Percentiles rank a stretch among this genome's conserved stretches.
Evolutionary conservation across 495 filamentous ascomycete species (phyloP).

Genomic region (Aspergillus wentii): DNA sequence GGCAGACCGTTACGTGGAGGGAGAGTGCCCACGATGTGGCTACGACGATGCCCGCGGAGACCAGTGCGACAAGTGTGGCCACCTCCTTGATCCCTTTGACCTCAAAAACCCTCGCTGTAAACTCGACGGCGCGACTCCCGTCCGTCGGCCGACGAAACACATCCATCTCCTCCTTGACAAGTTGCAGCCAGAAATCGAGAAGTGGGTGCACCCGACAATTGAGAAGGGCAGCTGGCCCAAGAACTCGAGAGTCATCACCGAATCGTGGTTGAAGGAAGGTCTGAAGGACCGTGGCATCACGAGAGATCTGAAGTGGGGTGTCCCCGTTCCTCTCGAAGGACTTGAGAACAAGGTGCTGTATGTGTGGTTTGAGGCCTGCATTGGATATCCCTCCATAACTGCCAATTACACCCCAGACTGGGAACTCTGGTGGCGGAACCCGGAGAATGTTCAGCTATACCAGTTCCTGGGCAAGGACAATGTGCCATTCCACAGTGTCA

Average conservation of each 20-base stretch:
- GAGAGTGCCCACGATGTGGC: constrained; percentile 74
- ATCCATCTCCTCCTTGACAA: constrained; percentile 78
- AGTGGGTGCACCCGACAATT: constrained; percentile 59
- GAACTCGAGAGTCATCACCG: constrained; percentile 67
- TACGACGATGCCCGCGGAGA: constrained; percentile 80
- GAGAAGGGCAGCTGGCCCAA: constrained; percentile 67
- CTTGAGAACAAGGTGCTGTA: constrained; percentile 87
- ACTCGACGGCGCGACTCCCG: constrained; percentile 73
- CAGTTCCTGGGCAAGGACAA: constrained; percentile 99
- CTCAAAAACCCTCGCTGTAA: constrained; percentile 63
- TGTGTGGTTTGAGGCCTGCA: constrained; percentile 98
- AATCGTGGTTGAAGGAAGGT: constrained; percentile 78
- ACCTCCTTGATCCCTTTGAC: constrained; percentile 74
- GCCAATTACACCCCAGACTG: constrained; percentile 87
- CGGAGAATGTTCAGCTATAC: constrained; percentile 82
- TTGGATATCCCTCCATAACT: constrained; percentile 94
- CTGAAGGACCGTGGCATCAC: constrained; percentile 83
- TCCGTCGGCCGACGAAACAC: constrained; percentile 64
- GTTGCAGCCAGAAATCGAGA: constrained; percentile 65
- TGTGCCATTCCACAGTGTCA: constrained; percentile 85
- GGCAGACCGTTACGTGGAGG: constrained; percentile 91
- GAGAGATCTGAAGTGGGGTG: constrained; percentile 89
- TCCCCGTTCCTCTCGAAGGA: constrained; percentile 56
- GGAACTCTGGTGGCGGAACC: constrained; percentile 94
- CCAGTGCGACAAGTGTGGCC: constrained; percentile 83